A percentile compares a stretch with the other conserved stretches of the same genome.
Conservation (phyloP, 78 protist genomes). For the Creolimax fragrantissima region DNA sequence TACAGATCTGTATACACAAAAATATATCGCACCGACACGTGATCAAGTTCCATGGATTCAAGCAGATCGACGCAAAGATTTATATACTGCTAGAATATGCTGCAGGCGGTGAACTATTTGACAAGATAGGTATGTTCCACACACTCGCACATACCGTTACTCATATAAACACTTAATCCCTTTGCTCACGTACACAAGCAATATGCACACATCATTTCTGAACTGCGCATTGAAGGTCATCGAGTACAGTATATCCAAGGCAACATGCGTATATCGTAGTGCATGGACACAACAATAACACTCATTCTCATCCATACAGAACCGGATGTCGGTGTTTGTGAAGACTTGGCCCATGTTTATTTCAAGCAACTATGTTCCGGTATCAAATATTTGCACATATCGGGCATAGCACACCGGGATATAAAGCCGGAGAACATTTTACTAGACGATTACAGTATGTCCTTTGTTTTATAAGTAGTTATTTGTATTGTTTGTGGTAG, state of each 20-base stretch:
- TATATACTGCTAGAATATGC: neutral
- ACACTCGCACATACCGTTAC: neutral
- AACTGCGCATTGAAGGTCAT: no score
- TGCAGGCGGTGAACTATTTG: neutral
- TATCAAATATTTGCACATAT: constrained; percentile 39
- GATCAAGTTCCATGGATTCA: neutral
- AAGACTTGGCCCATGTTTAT: constrained; percentile 5
- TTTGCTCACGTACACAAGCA: neutral
- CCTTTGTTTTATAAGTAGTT: neutral
- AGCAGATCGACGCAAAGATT: neutral
- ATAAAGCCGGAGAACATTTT: constrained; percentile 73
- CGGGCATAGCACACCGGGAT: constrained; percentile 60
- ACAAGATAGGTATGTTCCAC: neutral
- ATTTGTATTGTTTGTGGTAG: no score
- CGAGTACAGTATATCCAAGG: no score
- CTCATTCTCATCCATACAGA: neutral
- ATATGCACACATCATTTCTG: neutral
- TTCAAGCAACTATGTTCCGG: neutral
- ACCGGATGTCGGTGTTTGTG: neutral
- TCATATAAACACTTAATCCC: neutral
- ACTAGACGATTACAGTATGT: constrained; percentile 12
- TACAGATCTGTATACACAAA: neutral
- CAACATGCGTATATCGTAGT: no score
- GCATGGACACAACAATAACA: neutral
- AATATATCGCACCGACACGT: neutral